Base-by-base conservation (phyloP, 176 grass and related monocot genomes). In the Chloris gayana region DNA sequence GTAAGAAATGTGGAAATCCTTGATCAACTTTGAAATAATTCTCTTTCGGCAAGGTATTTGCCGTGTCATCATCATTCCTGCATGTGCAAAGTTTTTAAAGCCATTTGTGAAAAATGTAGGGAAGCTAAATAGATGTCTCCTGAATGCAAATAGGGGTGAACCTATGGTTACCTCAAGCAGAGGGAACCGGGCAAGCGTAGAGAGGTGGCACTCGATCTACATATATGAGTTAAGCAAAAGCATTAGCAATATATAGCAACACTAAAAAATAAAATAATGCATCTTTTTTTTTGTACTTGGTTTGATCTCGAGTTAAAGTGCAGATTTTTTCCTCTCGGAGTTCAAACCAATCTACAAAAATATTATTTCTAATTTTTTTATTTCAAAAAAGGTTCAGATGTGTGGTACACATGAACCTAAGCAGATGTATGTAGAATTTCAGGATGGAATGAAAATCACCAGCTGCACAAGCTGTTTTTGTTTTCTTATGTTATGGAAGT, bases 141-240 rank as follows among this genome's bases (percentile, higher is more conserved):
- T 25, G 9, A 10, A 26, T 59, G n/a, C n/a, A 12, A 12, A 59
- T 25, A 10, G 8, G 11, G 7, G 25, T 5, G 22, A 2, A 24
- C 2, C 22, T 25, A 0, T 60, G 0, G 19, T 35, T 66, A 66
- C 69, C 80, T 65, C 27, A 83, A 37, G 46, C 71, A 24, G 81
- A 65, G 4, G 80, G 81, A 64, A 32, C 60, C 6, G 81, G 81
- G 32, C 81, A 83, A 65, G 34, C 2, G 59, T 83, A 83, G 2
- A 83, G 70, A 11, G 61, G 61, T 4, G 81, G 81, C 81, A 83
- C 70, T 5, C 14, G 41, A 65, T 62, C 75, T 78, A 47, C 0
- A 34, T 19, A 73, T 35, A 35, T 35, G 5, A 69, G 11, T 65
- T 7, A 49, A n/a, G 19, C 41, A 78, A 4, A 14, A 22, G 21